These are phyloP conservation scores for Ophiobolus disseminans DNA, from an alignment of 2,329 filamentous ascomycete genomes.

Conservation along the genomic window DNA sequence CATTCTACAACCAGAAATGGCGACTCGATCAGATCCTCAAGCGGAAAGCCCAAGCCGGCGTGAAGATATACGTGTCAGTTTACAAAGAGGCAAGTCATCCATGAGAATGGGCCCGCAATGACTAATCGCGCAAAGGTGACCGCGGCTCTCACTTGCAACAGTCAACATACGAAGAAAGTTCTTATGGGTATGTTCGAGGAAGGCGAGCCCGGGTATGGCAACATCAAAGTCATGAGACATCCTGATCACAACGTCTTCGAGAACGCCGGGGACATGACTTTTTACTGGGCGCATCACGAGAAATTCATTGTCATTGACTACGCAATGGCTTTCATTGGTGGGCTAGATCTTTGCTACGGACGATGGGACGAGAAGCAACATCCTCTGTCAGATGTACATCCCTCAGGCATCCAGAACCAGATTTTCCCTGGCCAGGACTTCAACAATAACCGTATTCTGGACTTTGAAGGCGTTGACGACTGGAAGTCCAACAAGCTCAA, in stretches of 20 bases:
- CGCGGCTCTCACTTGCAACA: constrained; percentile 81
- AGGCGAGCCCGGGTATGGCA: constrained; percentile 81
- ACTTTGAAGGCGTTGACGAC: constrained; percentile 88
- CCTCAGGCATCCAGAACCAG: constrained; percentile 79
- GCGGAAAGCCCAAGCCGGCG: constrained; percentile 85
- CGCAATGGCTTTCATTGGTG: constrained; percentile 87
- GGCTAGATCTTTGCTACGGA: constrained; percentile 93
- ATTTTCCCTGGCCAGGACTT: constrained; percentile 96
- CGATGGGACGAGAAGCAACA: constrained; percentile 92
- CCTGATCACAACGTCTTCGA: constrained; percentile 95
- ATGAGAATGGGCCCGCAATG: too few species aligned
- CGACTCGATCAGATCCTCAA: constrained; percentile 87
- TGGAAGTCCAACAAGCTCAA: constrained; percentile 94
- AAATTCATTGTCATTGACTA: constrained; percentile 98
- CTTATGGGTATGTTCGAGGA: constrained; percentile 81
- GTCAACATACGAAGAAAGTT: constrained; percentile 87
- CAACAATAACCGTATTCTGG: constrained; percentile 96
- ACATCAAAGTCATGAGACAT: constrained; percentile 88
- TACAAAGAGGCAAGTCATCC: constrained; percentile 74
- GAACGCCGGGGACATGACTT: constrained; percentile 93
- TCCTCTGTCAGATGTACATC: constrained; percentile 84
- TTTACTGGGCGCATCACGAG: constrained; percentile 98
- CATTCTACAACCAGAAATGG: constrained; percentile 83
- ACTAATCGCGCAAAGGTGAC: constrained; percentile 37
- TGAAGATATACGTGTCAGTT: constrained; percentile 92